Base-by-base conservation (phyloP, 768 basidiomycete species). In the Boletus rubropictus region DNA sequence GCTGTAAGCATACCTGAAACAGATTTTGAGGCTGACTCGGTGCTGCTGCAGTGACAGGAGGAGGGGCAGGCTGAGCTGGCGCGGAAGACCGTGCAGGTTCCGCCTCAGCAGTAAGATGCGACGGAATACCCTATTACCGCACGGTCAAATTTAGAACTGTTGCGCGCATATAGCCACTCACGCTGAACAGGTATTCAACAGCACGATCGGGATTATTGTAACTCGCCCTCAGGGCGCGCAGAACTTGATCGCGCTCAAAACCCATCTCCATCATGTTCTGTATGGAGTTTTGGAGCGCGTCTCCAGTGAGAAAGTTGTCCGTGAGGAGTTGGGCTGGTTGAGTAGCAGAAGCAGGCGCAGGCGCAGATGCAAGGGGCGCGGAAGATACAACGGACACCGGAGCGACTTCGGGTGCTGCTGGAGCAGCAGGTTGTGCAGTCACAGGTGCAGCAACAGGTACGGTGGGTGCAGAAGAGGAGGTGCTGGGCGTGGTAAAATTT, bases 131-230 rank as follows among this genome's bases (percentile, higher is more conserved):
- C 90, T 93, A 47, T 47, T 18, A 47, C 46, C 25, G 18, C 20
- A 22, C 46, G 46, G 48, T 51, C 54, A 43, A 57, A n/a, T 25
- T 39, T 32, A 46, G 41, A 32, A 28, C n/a, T 32, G 20, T 40
- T 31, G 17, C 32, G n/a, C 29, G 42, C 45, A 46, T 40, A 29
- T 38, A 18, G 38, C 33, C 39, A 70, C 85, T 55, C 57, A 94
- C 95, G 50, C 63, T 95, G 80, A 98, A 85, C 46, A 99, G 72
- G 67, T 99, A 99, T 66, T 99, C 96, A n/a, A 92, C 95, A 7
- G 96, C 96, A 25, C 96, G 80, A 58, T 98, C 93, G 7, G 96
- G 89, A 69, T 99, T 98, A 69, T 99, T 99, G 72, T 79, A 99
- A 62, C 89, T 93, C 22, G 94, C 96, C 49, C 91, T 76, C 64